Conservation (phyloP, 768 basidiomycete species). For the Kwoniella shandongensis region DNA sequence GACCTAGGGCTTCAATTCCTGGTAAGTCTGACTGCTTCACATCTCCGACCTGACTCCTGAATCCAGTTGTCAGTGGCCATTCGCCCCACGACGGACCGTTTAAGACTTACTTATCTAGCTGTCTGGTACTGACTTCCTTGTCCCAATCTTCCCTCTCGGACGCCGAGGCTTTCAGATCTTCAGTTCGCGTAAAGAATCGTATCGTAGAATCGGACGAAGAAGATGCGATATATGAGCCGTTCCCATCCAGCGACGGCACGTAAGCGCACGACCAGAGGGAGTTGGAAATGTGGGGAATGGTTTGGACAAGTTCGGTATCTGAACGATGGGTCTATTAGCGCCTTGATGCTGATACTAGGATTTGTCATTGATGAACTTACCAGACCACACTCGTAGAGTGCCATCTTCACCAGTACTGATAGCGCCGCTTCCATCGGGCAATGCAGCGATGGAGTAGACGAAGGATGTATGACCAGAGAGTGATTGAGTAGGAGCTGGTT, state of each 20-base stretch:
- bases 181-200: constrained; percentile 73
- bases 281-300: constrained; percentile 87
- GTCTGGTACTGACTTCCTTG: constrained; percentile 66
- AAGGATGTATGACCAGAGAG: constrained; percentile 96
- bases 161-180: constrained; percentile 68
- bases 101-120: constrained; percentile 64
- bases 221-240: constrained; percentile 84
- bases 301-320: constrained; percentile 88
- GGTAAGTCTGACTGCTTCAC: constrained; percentile 88
- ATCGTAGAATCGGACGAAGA: constrained; percentile 86
- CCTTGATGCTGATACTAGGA: neutral
- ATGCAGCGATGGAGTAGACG: constrained; percentile 81
- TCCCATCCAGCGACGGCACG: constrained; percentile 58
- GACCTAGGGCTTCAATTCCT: constrained; percentile 72
- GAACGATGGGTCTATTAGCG: constrained; percentile 5
- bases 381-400: constrained; percentile 85
- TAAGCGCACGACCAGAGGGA: constrained; percentile 94
- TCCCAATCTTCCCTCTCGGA: constrained; percentile 61
- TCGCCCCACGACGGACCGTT: neutral
- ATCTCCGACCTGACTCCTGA: constrained; percentile 78
- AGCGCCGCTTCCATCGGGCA: constrained; percentile 70
- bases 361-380: constrained; percentile 55
- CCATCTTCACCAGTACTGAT: constrained; percentile 95
- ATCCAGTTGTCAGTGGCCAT: neutral
- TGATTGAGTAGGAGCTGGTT: constrained; percentile 64